Evolutionary conservation across 305 asterid species (phyloP).

Genomic region (Ruellia speciosa): DNA sequence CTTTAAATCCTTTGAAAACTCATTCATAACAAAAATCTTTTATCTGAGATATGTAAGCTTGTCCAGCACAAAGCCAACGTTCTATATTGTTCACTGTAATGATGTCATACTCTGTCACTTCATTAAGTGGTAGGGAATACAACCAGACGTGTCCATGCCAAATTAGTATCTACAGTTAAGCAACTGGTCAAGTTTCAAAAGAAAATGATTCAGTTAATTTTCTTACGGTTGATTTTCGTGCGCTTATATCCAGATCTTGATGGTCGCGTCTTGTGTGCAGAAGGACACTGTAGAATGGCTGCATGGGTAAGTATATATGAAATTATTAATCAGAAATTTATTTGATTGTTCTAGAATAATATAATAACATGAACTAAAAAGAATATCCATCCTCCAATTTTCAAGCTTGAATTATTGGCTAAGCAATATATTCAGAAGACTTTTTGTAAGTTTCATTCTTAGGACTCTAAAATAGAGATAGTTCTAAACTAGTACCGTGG

Average conservation of each 20-base stretch:
- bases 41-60: no score
- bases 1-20: no score
- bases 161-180: constrained; percentile 1
- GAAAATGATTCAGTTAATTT: background rate
- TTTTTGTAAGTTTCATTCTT: background rate
- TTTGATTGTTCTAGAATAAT: constrained; percentile 7
- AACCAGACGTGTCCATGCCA: background rate
- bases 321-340: constrained; percentile 25
- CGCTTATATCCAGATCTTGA: constrained; percentile 77
- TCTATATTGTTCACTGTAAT: no score
- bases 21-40: no score
- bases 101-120: no score
- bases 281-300: constrained; percentile 95
- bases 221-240: constrained; percentile 81
- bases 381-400: constrained; percentile 16
- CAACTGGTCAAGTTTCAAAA: background rate
- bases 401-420: background rate
- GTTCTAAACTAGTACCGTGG: no score
- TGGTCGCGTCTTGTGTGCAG: constrained; percentile 71
- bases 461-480: background rate
- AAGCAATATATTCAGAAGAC: background rate
- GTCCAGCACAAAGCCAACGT: no score
- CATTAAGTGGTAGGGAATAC: no score
- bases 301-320: constrained; percentile 39
- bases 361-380: constrained; percentile 9